Base-by-base conservation (phyloP, 768 basidiomycete species). In the Tricholoma furcatifolium region DNA sequence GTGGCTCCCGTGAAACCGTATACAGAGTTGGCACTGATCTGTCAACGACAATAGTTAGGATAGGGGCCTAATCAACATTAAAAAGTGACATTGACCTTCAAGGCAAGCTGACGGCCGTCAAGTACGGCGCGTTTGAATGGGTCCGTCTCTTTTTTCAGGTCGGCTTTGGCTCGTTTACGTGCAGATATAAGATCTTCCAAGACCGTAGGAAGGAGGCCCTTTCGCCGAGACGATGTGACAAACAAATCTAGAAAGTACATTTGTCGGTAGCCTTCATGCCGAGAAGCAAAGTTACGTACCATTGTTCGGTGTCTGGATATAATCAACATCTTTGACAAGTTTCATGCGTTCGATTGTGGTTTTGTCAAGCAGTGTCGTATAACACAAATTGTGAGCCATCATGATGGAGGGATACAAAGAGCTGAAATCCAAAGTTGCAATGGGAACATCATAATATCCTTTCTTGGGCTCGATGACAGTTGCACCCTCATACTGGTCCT, bases 311-410 rank as follows among this genome's bases (percentile, higher is more conserved):
- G 97, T 98, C 62, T 89, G 84, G 51, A 91, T 87, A 64, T 97
- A 99, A 69, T 99, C 96, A 6, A 85, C 78, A 57, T 91, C 93
- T 65, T 89, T 92, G 31, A 83, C 81, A 17, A 98, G 77, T 7
- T 77, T 71, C 12, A 98, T 73, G 17, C 89, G 80, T 17, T 93
- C 88, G 11, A 96, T 87, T 0, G 87, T 88, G 5, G 53, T 40
- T 65, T 84, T 88, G 56, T 97, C 91, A 34, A 98, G 68, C n/a
- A 98, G 76, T 0, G 97, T 98, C 0, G 97, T 98, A 65, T 98
- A 99, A 68, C 97, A 99, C 1, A 99, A 74, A 65, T 99, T 99
- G 70, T 99, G 97, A 2, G 96, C 97, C 95, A 98, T 98, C 97
- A 99, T 99, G 72, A 99, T 98, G 0, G 97, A 98, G 3, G 97